phyloP scores from a whole-genome alignment of 192 early-diverging fungal genomes.

The Coemansia sp. region DNA sequence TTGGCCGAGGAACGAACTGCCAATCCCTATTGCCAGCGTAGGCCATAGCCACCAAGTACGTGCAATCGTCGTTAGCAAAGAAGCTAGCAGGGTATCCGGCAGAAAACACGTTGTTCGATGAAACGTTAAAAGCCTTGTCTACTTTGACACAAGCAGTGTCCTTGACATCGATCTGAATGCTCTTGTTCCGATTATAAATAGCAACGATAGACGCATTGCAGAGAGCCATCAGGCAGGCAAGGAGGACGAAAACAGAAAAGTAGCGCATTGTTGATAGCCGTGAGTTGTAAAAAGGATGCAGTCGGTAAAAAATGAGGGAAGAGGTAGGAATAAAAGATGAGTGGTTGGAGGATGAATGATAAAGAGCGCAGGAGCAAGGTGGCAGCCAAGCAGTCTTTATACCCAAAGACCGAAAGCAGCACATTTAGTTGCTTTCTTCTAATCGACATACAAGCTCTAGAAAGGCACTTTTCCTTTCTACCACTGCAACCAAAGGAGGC shows the following conservation, averaged over 20 bases:
- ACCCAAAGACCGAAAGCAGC: neutral
- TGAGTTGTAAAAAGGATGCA: neutral
- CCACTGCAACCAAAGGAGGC: neutral
- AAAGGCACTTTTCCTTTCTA: neutral
- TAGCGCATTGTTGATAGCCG: neutral
- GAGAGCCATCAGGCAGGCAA: neutral
- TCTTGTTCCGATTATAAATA: neutral
- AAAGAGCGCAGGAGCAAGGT: neutral
- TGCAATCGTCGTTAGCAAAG: conserved; percentile 3
- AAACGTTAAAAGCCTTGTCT: neutral
- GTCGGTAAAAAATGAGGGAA: neutral
- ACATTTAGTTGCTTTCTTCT: neutral
- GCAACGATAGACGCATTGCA: neutral
- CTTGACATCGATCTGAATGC: neutral
- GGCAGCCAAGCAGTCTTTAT: neutral
- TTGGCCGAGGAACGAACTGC: neutral
- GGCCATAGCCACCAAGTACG: neutral
- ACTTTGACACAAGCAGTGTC: neutral
- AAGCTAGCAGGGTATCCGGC: neutral
- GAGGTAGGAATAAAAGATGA: neutral
- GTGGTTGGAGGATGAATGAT: neutral
- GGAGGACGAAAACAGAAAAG: neutral
- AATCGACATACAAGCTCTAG: neutral
- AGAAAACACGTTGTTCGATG: neutral
- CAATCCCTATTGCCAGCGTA: neutral